A percentile compares a stretch with the other conserved stretches of the same genome.
Evolutionary conservation across 306 rosid species (phyloP).

Genomic region (Datisca glomerata): DNA sequence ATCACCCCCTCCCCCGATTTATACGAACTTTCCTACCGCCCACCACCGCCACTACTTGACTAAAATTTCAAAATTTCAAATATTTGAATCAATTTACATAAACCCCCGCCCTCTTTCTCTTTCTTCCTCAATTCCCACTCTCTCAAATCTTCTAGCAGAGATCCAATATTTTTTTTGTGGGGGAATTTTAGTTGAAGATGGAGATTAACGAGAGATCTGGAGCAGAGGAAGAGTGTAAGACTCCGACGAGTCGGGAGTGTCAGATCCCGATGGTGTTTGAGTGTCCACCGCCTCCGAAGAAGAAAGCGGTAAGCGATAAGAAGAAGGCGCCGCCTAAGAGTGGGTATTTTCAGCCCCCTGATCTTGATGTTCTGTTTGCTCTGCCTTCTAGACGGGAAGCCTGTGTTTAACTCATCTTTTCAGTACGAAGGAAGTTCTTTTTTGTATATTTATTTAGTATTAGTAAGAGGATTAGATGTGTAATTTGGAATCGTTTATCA

Average conservation of each 20-base stretch:
- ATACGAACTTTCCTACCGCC: no score
- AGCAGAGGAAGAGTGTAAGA: constrained; percentile 31
- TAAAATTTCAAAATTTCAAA: background rate
- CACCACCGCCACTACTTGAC: background rate
- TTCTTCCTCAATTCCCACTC: no score
- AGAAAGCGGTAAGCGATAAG: constrained; percentile 29
- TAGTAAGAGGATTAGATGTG: no score
- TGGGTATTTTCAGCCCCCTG: constrained; percentile 70
- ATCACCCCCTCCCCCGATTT: background rate
- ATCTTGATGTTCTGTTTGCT: constrained; percentile 52
- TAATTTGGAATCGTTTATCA: no score
- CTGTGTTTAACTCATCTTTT: constrained; percentile 24
- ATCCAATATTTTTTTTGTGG: background rate
- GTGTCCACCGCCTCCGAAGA: constrained; percentile 71
- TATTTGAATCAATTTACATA: background rate
- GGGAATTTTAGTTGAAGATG: constrained; percentile 6
- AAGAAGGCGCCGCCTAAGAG: constrained; percentile 38
- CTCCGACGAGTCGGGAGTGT: constrained; percentile 45
- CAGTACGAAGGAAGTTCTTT: no score
- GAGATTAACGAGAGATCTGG: constrained; percentile 17
- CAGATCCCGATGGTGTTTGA: constrained; percentile 31
- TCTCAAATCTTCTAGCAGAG: no score
- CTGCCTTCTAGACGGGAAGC: constrained; percentile 35
- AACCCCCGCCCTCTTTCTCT: background rate
- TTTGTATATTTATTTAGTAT: no score